Base-by-base conservation (phyloP, 1,284 basidiomycete species). In the Cryptococcus wingfieldii region DNA sequence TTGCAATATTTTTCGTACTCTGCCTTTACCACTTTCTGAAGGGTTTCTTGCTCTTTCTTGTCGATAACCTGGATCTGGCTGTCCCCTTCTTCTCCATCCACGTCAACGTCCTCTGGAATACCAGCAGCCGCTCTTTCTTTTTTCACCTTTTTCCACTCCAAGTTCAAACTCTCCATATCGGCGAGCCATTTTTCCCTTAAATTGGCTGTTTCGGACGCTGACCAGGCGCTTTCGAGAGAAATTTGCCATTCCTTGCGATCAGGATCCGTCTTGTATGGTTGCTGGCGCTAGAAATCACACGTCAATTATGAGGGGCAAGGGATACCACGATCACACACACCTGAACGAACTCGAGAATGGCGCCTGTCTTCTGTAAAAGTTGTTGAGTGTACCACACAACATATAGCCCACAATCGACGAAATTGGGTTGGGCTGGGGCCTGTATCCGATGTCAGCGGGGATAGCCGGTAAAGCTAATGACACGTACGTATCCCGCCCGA, bases 341-440 rank as follows among this genome's bases (percentile, higher is more conserved):
- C 41, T 71, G 63, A 1, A 74, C 63, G 42, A 75, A 72, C 1
- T 45, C 18, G 8, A 78, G 53, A 6, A 74, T 56, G 25, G 62
- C 60, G 2, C 69, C 47, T 0, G 71, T 66, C 13, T 70, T 52
- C 5, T 56, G 27, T 8, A 79, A 59, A 23, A 80, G 64, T 9
- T 65, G 65, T 37, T 72, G 57, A 41, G 71, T 71, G 47, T 75
- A 78, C 58, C 79, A 78, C 4, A 79, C 62, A 2, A 79, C 67
- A 53, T 71, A 80, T 9, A 80, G 63, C 4, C 81, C 81, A 59
- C 81, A 83, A 64, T 82, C 80, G 42, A 72, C 77, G 41, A 70
- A 79, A 64, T 83, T 82, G 18, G 66, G 68, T 58, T 83, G 81
- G 13, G 62, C 62, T 0, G 80, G 80, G 1, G 77, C 77, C 67